A percentile compares a stretch with the other conserved stretches of the same genome.
These are phyloP conservation scores for Xanthoconium stramineum DNA, from an alignment of 768 basidiomycete species.

Conservation along the genomic window DNA sequence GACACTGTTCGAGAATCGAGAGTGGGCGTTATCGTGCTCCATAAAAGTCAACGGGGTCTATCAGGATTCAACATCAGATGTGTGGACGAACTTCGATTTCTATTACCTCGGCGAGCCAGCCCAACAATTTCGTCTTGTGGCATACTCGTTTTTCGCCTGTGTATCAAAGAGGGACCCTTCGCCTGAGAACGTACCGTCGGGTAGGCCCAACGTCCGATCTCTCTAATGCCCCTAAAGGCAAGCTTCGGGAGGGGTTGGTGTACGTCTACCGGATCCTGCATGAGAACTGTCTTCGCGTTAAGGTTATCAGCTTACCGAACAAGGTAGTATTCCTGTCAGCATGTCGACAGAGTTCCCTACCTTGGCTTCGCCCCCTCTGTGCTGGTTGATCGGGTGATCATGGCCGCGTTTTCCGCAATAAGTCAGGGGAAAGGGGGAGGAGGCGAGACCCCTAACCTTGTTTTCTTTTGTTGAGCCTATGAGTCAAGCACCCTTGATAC, in stretches of 20 bases:
- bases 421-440: neutral
- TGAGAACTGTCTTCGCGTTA: constrained; percentile 13
- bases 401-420: constrained; percentile 9
- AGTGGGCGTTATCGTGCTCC: neutral
- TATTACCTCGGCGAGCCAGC: neutral
- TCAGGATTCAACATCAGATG: neutral
- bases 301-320: constrained; percentile 17
- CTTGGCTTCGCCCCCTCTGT: neutral
- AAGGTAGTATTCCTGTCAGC: constrained; percentile 11
- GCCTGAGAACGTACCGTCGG: constrained; percentile 12
- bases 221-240: constrained; percentile 6
- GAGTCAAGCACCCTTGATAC: constrained; percentile 20
- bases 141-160: neutral
- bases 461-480: constrained; percentile 11
- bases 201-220: constrained; percentile 3
- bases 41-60: neutral
- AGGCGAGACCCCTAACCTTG: constrained; percentile 16
- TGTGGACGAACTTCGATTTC: neutral
- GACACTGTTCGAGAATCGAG: neutral
- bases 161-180: constrained; percentile 6
- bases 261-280: constrained; percentile 19
- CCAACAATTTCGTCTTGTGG: constrained; percentile 1
- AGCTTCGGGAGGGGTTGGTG: constrained; percentile 2
- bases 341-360: constrained; percentile 9
- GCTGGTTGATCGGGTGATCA: constrained; percentile 13